Evolutionary conservation across 1,284 basidiomycete species (phyloP), one percentile per base, ranked within the genome.

Genomic region (Trametes polyzona): DNA sequence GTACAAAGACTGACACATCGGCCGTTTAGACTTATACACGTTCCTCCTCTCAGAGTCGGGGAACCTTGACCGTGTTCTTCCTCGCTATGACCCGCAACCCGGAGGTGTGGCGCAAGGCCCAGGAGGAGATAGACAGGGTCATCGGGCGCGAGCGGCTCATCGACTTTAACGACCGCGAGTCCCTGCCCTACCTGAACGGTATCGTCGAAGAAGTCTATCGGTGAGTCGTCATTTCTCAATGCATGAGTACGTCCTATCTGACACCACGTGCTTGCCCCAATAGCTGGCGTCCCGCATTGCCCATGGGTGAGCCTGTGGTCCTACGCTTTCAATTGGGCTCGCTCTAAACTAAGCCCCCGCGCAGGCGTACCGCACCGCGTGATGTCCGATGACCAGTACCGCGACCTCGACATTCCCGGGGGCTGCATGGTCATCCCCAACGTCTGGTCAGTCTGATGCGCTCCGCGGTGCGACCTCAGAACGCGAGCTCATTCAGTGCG

Each of bases 201-300:
- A 65, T 82, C 7, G 49, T 82, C 26, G 79, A 79, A 57, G 81
- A 83, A 66, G 70, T 77, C 8, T 71, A 78, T 50, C 73, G 81
- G 77, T 81, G 21, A 27, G 55, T 35, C 6, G 17, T n/a, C 29
- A 12, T 9, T 14, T 23, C 21, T n/a, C 3, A 4, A 6, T 1
- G 16, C 23, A n/a, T 2, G 16, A 27, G 17, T 11, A 21, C 1
- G 6, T 1, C 19, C 14, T 17, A 14, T 6, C 30, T 33, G 14
- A 42, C 44, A 16, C 12, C 19, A 12, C 6, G n/a, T 23, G 23
- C 19, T 17, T 12, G 33, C 14, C 12, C 6, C 10, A 2, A 4
- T n/a, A 52, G 63, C 3, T 64, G 63, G 63, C 52, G 46, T 27
- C 52, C 57, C 6, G 48, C 52, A 2, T 43, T 60, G 4, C 55